phyloP scores from a whole-genome alignment of 305 asterid genomes.

The Fraxinus sp. region DNA sequence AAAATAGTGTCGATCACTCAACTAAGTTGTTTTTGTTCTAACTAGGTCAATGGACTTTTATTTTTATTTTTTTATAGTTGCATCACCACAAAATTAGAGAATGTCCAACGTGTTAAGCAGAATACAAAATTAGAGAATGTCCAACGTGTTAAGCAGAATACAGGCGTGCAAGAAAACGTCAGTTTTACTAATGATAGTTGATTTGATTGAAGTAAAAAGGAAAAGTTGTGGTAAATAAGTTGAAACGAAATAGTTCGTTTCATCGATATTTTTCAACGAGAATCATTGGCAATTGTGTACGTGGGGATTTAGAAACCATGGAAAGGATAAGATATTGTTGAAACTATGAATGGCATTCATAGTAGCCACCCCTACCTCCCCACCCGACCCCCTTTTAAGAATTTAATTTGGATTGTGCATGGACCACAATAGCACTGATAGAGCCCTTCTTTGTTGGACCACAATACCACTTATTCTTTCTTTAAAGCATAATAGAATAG shows the following conservation, averaged over 20 bases:
- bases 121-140: neutral
- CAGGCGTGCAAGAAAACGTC: neutral
- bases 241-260: neutral
- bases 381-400: neutral
- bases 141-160: neutral
- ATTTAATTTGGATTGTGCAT: conserved; percentile 19
- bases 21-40: neutral
- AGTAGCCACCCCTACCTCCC: neutral
- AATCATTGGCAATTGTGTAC: neutral
- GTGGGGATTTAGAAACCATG: neutral
- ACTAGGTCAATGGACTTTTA: neutral
- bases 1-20: neutral
- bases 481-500: conserved; percentile 5
- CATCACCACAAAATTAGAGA: neutral
- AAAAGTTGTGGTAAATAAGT: neutral
- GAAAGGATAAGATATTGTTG: conserved; percentile 1
- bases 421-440: conserved; percentile 31
- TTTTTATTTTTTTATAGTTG: neutral
- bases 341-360: neutral
- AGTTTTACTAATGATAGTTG: neutral
- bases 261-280: neutral
- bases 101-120: neutral
- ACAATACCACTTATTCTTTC: conserved; percentile 25
- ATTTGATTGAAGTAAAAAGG: neutral
- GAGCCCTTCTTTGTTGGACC: conserved; percentile 28